Conservation (phyloP, 768 basidiomycete genomes). For the Auriscalpium orientale region DNA sequence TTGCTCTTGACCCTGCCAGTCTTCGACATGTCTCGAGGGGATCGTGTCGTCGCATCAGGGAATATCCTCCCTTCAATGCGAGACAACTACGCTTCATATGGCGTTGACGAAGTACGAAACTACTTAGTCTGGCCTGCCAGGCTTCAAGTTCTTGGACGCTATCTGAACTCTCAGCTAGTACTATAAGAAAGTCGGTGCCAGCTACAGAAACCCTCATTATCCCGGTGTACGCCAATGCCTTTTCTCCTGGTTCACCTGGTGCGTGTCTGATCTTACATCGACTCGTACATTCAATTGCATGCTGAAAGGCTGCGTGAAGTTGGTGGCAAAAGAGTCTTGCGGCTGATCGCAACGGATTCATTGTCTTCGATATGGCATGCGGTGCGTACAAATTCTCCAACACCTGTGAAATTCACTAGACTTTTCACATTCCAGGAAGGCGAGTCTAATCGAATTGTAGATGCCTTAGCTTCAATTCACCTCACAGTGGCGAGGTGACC, state of each 20-base stretch:
- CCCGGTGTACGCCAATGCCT: constrained; percentile 53
- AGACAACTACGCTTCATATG: constrained; percentile 41
- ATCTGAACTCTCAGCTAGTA: constrained; percentile 30
- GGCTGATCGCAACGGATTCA: constrained; percentile 18
- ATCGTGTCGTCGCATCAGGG: constrained; percentile 17
- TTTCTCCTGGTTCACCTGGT: constrained; percentile 47
- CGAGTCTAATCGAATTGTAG: constrained; percentile 12
- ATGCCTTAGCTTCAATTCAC: neutral
- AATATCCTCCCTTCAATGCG: constrained; percentile 37
- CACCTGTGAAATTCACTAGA: neutral
- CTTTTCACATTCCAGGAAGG: constrained; percentile 17
- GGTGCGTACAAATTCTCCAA: constrained; percentile 18
- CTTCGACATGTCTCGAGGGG: constrained; percentile 19
- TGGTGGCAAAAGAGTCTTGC: constrained; percentile 30
- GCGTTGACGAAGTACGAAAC: constrained; percentile 48
- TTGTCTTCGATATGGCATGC: constrained; percentile 56
- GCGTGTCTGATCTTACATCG: constrained; percentile 1
- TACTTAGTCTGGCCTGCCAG: neutral
- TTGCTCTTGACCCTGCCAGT: too few species aligned
- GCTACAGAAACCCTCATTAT: constrained; percentile 69
- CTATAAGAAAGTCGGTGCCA: constrained; percentile 55
- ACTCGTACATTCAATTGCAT: neutral
- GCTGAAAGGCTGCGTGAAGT: constrained; percentile 16
- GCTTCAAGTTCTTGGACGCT: too few species aligned
- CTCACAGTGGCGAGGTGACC: constrained; percentile 55